Evolutionary conservation across 2,329 filamentous ascomycete species (phyloP), one percentile per base, ranked within the genome.

Genomic region (Diaporthe velutina): DNA sequence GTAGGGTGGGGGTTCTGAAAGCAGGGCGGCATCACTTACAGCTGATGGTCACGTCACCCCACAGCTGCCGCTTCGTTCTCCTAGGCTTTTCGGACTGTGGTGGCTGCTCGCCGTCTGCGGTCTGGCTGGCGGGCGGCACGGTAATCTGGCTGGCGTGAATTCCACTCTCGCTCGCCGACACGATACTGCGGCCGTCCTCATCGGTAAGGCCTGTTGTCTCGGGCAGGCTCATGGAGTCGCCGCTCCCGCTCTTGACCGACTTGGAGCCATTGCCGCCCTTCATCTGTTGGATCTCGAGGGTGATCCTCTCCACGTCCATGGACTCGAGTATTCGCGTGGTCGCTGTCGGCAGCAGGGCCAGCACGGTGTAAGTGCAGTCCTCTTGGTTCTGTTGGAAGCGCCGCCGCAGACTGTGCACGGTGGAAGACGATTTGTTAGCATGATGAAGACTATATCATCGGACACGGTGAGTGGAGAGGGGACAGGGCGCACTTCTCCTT

Each of bases 361-460:
- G 92, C 58, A 98, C 95, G 50, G 97, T 99, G 83, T 97, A 98
- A 64, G 96, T 98, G 85, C 97, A 99, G 85, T 99, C 97, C 83
- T 98, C 96, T 83, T 99, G 97, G 84, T 99, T 99, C 85, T 99
- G 97, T 84, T 98, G 95, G 85, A 99, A 99, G 81, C 97, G 94
- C 75, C 97, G 94, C 70, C 96, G 95, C 76, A 99, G 90, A 84
- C 96, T 98, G 80, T 58, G n/a, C 10, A 78, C 17, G 42, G n/a
- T 30, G 33, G 45, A 28, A 55, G 33, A 8, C 12, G 42, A 13
- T 8, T 12, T 30, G 22, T 75, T 57, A 73, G 70, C 33, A 68
- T 50, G 33, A 52, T 57, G 33, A 75, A 35, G 70, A 30, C 70
- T 54, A 72, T 10, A 45, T 12, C 7, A 28, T 4, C 2, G 48